Evolutionary conservation across 768 basidiomycete species (phyloP).

Genomic region (Russula foetens): DNA sequence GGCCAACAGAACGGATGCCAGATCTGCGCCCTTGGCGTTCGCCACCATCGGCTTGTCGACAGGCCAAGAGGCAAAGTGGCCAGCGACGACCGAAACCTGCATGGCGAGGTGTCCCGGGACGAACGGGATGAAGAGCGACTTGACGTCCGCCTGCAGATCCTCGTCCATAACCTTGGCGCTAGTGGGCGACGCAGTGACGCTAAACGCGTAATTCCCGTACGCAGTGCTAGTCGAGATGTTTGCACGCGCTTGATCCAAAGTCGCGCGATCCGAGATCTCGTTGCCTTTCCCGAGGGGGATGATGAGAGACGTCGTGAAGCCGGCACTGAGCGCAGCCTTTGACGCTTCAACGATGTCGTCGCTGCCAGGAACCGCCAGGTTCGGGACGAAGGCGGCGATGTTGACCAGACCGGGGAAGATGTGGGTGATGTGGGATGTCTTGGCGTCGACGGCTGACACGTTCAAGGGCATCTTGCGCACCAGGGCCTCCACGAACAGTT

Average conservation of each 20-base stretch:
- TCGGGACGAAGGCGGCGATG: conserved; percentile 79
- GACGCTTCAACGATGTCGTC: conserved; percentile 60
- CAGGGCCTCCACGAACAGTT: conserved; percentile 89
- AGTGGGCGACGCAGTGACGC: conserved; percentile 61
- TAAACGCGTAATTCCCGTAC: conserved; percentile 84
- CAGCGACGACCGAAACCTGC: conserved; percentile 67
- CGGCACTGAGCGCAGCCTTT: conserved; percentile 77
- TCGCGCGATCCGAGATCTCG: conserved; percentile 55
- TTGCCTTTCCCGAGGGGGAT: conserved; percentile 59
- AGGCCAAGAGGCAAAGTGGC: conserved; percentile 89
- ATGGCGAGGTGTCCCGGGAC: conserved; percentile 38
- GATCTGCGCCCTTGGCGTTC: conserved; percentile 83
- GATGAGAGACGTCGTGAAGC: conserved; percentile 82
- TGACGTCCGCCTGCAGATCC: conserved; percentile 70
- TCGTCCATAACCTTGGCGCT: conserved; percentile 63
- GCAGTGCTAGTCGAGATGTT: conserved; percentile 51
- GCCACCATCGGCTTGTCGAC: conserved; percentile 88
- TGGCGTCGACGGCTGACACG: conserved; percentile 85
- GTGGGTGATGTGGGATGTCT: conserved; percentile 87
- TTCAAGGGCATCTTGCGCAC: conserved; percentile 86
- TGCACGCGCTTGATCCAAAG: conserved; percentile 60
- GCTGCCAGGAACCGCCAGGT: conserved; percentile 44
- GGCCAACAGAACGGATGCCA: conserved; percentile 87
- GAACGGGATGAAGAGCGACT: conserved; percentile 83
- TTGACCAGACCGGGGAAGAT: conserved; percentile 90